These are phyloP conservation scores for Gnomoniopsis smithogilvyi DNA, from an alignment of 2,329 filamentous ascomycete genomes.

Conservation along the genomic window DNA sequence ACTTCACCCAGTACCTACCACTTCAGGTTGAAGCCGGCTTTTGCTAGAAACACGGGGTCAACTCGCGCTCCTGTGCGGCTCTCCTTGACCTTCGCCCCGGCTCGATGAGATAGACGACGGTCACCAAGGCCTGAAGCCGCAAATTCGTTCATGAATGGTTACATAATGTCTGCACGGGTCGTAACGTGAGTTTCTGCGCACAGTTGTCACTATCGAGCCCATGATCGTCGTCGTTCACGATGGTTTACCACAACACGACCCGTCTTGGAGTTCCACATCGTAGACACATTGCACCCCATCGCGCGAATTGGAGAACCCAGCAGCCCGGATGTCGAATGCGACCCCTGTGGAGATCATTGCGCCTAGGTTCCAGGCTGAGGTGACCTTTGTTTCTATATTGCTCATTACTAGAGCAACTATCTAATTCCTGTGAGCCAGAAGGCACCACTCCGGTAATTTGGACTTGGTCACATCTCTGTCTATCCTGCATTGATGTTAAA, in stretches of 20 bases:
- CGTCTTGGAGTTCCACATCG: not conserved
- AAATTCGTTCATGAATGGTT: not conserved
- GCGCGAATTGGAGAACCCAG: conserved; percentile 1
- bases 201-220: not conserved
- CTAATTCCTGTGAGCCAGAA: not conserved
- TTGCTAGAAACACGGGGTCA: not conserved
- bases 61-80: not conserved
- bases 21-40: not conserved
- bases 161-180: not conserved
- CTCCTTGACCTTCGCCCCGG: not conserved
- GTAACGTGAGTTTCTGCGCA: not conserved
- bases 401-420: not conserved
- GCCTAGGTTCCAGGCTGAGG: conserved; percentile 2
- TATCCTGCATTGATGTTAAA: not conserved
- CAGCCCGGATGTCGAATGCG: conserved; percentile 5
- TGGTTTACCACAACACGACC: not conserved
- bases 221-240: not conserved
- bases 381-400: not conserved
- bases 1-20: not conserved
- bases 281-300: not conserved
- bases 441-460: not conserved
- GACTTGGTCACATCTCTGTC: not conserved
- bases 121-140: not conserved
- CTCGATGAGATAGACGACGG: not conserved
- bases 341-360: conserved; percentile 15